These are phyloP conservation scores for Mariannaea sp. DNA, from an alignment of 2,329 filamentous ascomycete genomes.

Conservation along the genomic window DNA sequence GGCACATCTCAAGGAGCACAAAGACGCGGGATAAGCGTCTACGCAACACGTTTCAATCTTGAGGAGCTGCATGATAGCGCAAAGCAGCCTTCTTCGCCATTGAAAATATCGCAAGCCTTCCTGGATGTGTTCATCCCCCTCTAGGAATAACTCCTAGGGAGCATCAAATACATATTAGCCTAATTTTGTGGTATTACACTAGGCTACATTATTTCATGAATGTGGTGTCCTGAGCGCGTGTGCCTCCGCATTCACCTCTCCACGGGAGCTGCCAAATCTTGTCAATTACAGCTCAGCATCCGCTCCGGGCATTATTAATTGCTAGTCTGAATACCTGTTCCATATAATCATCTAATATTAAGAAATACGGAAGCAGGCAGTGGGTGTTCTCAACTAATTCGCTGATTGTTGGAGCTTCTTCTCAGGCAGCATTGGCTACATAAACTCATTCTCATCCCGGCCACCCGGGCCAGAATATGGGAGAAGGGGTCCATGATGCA, in stretches of 20 bases:
- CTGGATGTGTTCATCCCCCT: background rate
- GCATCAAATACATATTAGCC: background rate
- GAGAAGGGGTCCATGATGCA: background rate
- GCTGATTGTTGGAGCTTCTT: too few relatives aligned
- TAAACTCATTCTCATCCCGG: background rate
- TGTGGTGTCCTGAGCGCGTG: conserved; percentile 6
- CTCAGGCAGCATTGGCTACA: too few relatives aligned
- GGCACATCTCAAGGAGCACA: conserved; percentile 28
- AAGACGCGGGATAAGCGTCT: conserved; percentile 14
- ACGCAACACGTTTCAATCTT: conserved; percentile 29
- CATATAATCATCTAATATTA: background rate
- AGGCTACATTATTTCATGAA: background rate
- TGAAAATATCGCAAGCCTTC: background rate
- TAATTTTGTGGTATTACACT: too few relatives aligned
- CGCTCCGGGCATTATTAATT: background rate
- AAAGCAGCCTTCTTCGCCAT: background rate
- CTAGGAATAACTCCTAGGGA: background rate
- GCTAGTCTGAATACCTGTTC: background rate
- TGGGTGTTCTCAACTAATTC: too few relatives aligned
- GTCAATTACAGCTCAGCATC: background rate
- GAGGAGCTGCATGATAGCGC: background rate
- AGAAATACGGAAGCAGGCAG: too few relatives aligned
- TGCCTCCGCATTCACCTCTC: background rate
- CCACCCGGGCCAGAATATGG: background rate
- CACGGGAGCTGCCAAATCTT: background rate